These are phyloP conservation scores for Leptomonas pyrrhocoris DNA, from an alignment of 208 protist species.

Conservation along the genomic window DNA sequence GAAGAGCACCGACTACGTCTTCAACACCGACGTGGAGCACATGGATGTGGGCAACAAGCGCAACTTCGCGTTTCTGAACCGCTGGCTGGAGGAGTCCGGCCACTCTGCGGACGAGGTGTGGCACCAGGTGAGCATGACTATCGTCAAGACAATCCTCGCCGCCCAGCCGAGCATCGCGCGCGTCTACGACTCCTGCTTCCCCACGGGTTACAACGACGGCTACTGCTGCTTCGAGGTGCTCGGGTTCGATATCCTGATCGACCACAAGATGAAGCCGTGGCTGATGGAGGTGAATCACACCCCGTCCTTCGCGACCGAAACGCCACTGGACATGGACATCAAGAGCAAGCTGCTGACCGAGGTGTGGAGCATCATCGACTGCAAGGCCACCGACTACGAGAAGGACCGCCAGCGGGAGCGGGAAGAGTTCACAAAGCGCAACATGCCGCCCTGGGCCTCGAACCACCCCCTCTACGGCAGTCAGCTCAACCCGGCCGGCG, in stretches of 20 bases:
- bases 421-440: constrained; percentile 77
- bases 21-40: constrained; percentile 80
- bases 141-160: constrained; percentile 94
- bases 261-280: constrained; percentile 92
- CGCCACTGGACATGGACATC: constrained; percentile 91
- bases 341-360: constrained; percentile 91
- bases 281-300: constrained; percentile 98
- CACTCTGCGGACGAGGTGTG: constrained; percentile 71
- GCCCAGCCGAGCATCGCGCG: constrained; percentile 89
- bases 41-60: constrained; percentile 92
- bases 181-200: constrained; percentile 93
- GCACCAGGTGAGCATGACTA: constrained; percentile 72
- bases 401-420: constrained; percentile 67
- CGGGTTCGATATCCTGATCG: constrained; percentile 96
- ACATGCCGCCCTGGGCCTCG: constrained; percentile 66
- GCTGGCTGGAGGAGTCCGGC: constrained; percentile 71
- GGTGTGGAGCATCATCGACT: constrained; percentile 89
- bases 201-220: constrained; percentile 83
- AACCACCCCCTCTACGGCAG: constrained; percentile 47
- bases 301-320: constrained; percentile 94
- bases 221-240: constrained; percentile 96
- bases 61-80: constrained; percentile 90
- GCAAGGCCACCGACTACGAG: constrained; percentile 70
- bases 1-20: constrained; percentile 88
- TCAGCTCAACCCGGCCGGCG: constrained; percentile 24